These are phyloP conservation scores for Macaranga tanarius DNA, from an alignment of 441 rosid genomes.

Conservation along the genomic window DNA sequence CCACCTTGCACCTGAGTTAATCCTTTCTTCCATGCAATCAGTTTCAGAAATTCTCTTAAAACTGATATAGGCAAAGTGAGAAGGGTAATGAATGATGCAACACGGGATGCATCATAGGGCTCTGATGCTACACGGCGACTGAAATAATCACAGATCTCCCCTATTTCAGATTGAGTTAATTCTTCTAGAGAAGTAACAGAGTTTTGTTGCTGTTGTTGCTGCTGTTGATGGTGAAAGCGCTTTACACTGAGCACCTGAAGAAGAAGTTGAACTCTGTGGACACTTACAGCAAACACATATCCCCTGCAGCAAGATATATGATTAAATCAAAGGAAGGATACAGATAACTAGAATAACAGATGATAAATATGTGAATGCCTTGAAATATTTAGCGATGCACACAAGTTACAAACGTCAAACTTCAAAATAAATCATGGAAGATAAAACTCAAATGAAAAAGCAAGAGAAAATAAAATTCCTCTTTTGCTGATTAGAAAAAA, in stretches of 20 bases:
- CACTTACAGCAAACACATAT: slow-evolving; percentile 94
- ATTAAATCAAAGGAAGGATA: slow-evolving; percentile 14
- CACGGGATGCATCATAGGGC: slow-evolving; percentile 99
- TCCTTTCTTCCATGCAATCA: slow-evolving; percentile 98
- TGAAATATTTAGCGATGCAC: neutral
- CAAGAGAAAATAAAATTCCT: neutral
- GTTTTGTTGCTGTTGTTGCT: slow-evolving; percentile 73
- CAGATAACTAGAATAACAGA: neutral
- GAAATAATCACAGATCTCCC: slow-evolving; percentile 96
- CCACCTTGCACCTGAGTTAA: slow-evolving; percentile 71
- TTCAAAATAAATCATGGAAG: neutral
- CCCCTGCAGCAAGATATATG: slow-evolving; percentile 57
- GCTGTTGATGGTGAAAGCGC: slow-evolving; percentile 90
- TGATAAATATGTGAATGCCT: neutral
- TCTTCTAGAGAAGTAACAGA: slow-evolving; percentile 70
- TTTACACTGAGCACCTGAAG: slow-evolving; percentile 97
- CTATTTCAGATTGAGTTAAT: slow-evolving; percentile 78
- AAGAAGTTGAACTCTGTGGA: slow-evolving; percentile 96
- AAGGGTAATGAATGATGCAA: slow-evolving; percentile 97
- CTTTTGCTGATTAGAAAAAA: neutral
- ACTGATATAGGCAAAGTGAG: slow-evolving; percentile 95
- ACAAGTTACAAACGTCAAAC: neutral
- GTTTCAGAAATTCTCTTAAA: slow-evolving; percentile 85
- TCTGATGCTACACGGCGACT: slow-evolving; percentile 99
- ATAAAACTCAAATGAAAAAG: neutral